A percentile compares a stretch with the other conserved stretches of the same genome.
phyloP scores from a whole-genome alignment of 257 asterid species.

The Nicotiana undulata region DNA sequence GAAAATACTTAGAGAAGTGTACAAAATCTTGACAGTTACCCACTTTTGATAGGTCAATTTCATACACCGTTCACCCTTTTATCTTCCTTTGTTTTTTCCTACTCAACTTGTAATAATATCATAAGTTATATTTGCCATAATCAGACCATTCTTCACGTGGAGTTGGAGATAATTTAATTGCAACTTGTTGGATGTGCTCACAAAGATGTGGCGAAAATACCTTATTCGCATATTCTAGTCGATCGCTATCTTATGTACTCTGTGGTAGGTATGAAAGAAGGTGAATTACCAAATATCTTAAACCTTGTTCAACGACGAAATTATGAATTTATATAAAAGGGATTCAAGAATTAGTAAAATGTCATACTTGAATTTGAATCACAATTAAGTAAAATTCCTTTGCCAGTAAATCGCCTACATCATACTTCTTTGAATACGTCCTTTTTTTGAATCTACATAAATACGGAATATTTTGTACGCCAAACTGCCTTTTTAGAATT shows the following conservation, averaged over 20 bases:
- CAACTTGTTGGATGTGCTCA: neutral
- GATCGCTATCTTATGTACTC: neutral
- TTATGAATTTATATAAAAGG: too few species aligned
- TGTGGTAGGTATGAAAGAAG: neutral
- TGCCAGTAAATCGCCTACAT: too few species aligned
- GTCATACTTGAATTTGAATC: too few species aligned
- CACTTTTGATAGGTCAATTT: neutral
- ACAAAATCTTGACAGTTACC: neutral
- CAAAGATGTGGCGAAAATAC: neutral
- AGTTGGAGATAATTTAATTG: neutral
- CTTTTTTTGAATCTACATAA: accelerated
- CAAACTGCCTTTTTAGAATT: too few species aligned
- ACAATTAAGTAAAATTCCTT: too few species aligned
- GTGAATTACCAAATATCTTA: too few species aligned
- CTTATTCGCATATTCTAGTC: neutral
- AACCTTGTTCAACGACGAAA: too few species aligned
- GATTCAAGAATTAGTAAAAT: too few species aligned
- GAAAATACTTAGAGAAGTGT: neutral
- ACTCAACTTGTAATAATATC: neutral
- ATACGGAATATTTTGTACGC: too few species aligned
- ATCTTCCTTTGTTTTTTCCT: neutral
- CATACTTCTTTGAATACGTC: accelerated
- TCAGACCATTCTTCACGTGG: neutral
- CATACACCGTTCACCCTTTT: neutral
- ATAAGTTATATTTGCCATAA: neutral